Evolutionary conservation across 1,139 yeast species (phyloP).

Genomic region (Maudiozyma humilis): DNA sequence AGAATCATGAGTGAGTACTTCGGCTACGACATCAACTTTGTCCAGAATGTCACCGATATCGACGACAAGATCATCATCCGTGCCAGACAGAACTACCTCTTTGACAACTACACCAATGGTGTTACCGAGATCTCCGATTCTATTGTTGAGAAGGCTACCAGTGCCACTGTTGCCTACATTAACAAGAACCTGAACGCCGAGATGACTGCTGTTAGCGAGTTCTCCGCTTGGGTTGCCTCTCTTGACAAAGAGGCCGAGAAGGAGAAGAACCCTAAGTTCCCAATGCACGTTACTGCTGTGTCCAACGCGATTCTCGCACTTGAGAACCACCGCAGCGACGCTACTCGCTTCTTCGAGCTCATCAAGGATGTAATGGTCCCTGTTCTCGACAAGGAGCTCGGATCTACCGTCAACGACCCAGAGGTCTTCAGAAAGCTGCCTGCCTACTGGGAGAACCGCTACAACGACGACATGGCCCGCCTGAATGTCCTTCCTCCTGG

Average conservation of each 20-base stretch:
- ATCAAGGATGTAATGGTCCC: slow-evolving; percentile 73
- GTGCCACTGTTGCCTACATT: slow-evolving; percentile 44
- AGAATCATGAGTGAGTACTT: slow-evolving; percentile 82
- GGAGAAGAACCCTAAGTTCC: slow-evolving; percentile 63
- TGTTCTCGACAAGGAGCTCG: slow-evolving; percentile 59
- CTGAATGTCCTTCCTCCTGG: slow-evolving; percentile 80
- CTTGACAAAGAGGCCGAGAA: slow-evolving; percentile 47
- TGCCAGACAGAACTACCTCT: slow-evolving; percentile 82
- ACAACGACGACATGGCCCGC: slow-evolving; percentile 73
- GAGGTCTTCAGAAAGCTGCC: slow-evolving; percentile 74
- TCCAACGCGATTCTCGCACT: slow-evolving; percentile 44
- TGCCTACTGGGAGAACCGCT: slow-evolving; percentile 81
- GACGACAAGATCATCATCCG: slow-evolving; percentile 94
- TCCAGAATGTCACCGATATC: slow-evolving; percentile 94
- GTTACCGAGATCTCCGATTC: slow-evolving; percentile 18
- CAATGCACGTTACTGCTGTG: slow-evolving; percentile 74
- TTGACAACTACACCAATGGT: slow-evolving; percentile 45
- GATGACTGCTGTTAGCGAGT: slow-evolving; percentile 32
- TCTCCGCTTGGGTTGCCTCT: slow-evolving; percentile 43
- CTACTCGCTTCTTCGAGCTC: slow-evolving; percentile 39
- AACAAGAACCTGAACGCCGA: slow-evolving; percentile 44
- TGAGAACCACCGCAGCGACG: slow-evolving; percentile 14
- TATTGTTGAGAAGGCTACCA: slow-evolving; percentile 36
- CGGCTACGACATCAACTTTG: slow-evolving; percentile 77
- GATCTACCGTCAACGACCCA: slow-evolving; percentile 76